Percentiles rank a stretch among this genome's conserved stretches.
Conservation (phyloP, 768 basidiomycete genomes). For the Mycena chlorophos region DNA sequence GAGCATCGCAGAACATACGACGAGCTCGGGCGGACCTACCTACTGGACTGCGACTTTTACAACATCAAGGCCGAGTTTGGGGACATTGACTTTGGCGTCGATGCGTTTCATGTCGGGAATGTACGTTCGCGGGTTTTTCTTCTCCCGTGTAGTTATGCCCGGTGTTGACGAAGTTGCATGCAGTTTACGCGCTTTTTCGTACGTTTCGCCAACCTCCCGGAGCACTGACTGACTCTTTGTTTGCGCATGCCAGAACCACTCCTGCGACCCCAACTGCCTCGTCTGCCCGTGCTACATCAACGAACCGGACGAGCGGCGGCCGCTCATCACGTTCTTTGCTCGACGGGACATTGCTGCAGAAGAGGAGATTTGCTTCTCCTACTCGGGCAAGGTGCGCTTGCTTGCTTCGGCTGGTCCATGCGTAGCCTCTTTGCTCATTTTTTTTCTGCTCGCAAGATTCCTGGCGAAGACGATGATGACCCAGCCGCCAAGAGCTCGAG, state of each 20-base stretch:
- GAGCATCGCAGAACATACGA: slow-evolving; percentile 61
- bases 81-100: slow-evolving; percentile 59
- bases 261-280: slow-evolving; percentile 82
- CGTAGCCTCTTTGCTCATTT: not conserved
- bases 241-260: slow-evolving; percentile 85
- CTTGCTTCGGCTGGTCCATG: slow-evolving; percentile 2
- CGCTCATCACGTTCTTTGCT: slow-evolving; percentile 68
- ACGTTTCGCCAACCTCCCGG: slow-evolving; percentile 27
- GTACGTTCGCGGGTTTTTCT: slow-evolving; percentile 47
- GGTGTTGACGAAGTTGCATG: too few relatives aligned
- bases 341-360: slow-evolving; percentile 57
- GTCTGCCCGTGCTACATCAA: slow-evolving; percentile 78
- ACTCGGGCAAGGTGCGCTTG: slow-evolving; percentile 45
- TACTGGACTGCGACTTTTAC: slow-evolving; percentile 82
- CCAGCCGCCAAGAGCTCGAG: not conserved
- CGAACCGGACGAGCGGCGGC: slow-evolving; percentile 70
- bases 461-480: not conserved
- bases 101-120: slow-evolving; percentile 88
- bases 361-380: slow-evolving; percentile 80
- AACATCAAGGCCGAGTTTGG: slow-evolving; percentile 40
- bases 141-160: too few relatives aligned
- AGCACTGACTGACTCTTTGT: not conserved
- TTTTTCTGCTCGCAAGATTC: too few relatives aligned
- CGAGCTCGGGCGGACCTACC: slow-evolving; percentile 70
- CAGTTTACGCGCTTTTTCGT: slow-evolving; percentile 93